Percentiles rank a stretch among this genome's conserved stretches.
phyloP scores from a whole-genome alignment of 805 yeast species.

The Yamadazyma akitaensis region DNA sequence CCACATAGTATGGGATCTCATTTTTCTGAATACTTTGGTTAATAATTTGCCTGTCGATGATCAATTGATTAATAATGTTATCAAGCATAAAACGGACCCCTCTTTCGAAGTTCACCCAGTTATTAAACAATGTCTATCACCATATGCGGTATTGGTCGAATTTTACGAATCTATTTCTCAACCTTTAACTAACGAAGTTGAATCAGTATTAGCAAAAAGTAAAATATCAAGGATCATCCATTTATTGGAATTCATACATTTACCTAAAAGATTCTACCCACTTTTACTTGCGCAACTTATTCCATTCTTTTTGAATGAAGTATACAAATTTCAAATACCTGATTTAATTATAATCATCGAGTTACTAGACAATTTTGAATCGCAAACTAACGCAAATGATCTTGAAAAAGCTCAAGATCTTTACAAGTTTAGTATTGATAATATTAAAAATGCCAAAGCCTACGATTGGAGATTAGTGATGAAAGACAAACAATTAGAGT shows the following conservation, averaged over 20 bases:
- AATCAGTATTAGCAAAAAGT: slow-evolving; percentile 12
- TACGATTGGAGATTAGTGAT: slow-evolving; percentile 37
- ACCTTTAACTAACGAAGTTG: slow-evolving; percentile 1
- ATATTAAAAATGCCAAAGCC: slow-evolving; percentile 15
- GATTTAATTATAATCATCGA: slow-evolving; percentile 37
- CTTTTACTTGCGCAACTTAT: slow-evolving; percentile 47
- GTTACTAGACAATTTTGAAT: slow-evolving; percentile 36
- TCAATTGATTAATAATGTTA: slow-evolving; percentile 49
- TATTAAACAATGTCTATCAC: slow-evolving; percentile 65
- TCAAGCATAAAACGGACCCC: slow-evolving; percentile 31
- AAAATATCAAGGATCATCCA: slow-evolving; percentile 47
- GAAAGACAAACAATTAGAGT: not conserved
- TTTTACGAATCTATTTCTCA: slow-evolving; percentile 35
- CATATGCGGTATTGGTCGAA: slow-evolving; percentile 61
- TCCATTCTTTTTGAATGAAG: slow-evolving; percentile 32
- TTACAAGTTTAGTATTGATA: slow-evolving; percentile 25
- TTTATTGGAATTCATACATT: slow-evolving; percentile 37
- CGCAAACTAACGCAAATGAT: slow-evolving; percentile 20
- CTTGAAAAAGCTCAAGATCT: slow-evolving; percentile 27
- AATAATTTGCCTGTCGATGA: slow-evolving; percentile 55
- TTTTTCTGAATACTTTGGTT: slow-evolving; percentile 59
- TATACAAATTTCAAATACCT: slow-evolving; percentile 22
- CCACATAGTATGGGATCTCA: slow-evolving; percentile 52
- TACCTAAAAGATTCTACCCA: slow-evolving; percentile 49
- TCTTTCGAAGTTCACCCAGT: slow-evolving; percentile 47